Base-by-base conservation (phyloP, 331 rosid genomes). In the Stylosanthes scabra region DNA sequence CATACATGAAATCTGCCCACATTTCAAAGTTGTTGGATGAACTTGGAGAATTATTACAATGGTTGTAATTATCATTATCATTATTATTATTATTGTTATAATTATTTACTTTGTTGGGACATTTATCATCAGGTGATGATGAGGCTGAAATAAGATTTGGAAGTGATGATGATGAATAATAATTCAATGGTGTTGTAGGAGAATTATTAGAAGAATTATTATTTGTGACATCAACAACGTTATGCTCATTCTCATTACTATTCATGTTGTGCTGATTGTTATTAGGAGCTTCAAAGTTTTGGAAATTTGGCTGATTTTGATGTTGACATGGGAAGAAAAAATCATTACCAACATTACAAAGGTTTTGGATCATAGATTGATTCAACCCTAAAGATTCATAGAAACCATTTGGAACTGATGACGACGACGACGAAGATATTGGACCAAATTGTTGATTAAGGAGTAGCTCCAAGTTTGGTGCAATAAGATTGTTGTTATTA, bases 1-100 rank as follows among this genome's bases (percentile, higher is more conserved):
- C 80, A 28, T 77, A 81, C 79, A 86, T 78, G 39, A 85, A 77
- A 75, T 87, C 86, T 70, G 72, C 84, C 88, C 73, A 88, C 60
- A 72, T 66, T 72, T 90, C 86, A 57, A 84, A 81, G 74, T 75
- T 74, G 74, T 75, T 74, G 57, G 81, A 77, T 73, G 92, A 75
- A 59, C 63, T 63, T 29, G 86, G 83, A 74, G 78, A 79, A 76
- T 61, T 78, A 11, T 65, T 45, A 9, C 0, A 73, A n/a, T n/a
- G n/a, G n/a, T n/a, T n/a, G n/a, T n/a, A n/a, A n/a, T n/a, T n/a
- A 29, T 72, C 78, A 31, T 31, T 31, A 31, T 31, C 3, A 31
- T 31, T 31, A 9, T 50, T 46, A 44, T 44, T 44, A 44, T 44
- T 44, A 44, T 44, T 44, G 6, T 34, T 34, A 34, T 34, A 3